These are phyloP conservation scores for Ganoderma meredithae DNA, from an alignment of 1,284 basidiomycete species.

Conservation along the genomic window DNA sequence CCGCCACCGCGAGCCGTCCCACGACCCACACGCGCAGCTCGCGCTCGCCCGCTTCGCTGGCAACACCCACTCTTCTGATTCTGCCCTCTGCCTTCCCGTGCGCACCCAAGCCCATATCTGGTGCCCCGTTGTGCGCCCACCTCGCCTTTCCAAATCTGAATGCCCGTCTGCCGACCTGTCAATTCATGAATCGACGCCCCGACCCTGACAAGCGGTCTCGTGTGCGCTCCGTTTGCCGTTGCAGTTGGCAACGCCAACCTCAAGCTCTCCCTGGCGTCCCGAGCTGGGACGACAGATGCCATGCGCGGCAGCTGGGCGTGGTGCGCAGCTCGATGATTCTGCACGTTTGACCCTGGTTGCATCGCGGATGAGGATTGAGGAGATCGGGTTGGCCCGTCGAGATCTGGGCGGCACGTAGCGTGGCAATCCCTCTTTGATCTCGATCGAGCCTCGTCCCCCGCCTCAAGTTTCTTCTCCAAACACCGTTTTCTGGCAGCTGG, in stretches of 20 bases:
- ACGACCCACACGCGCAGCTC: slow-evolving; percentile 9
- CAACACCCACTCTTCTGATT: slow-evolving; percentile 8
- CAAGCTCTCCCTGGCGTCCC: not conserved
- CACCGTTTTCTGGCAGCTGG: not conserved
- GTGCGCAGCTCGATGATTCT: slow-evolving; percentile 16
- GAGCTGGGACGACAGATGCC: slow-evolving; percentile 7
- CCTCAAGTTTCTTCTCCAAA: not conserved
- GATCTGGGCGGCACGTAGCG: not conserved
- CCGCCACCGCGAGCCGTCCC: not conserved
- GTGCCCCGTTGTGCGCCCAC: not conserved
- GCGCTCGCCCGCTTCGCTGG: slow-evolving; percentile 12
- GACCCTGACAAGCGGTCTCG: not conserved
- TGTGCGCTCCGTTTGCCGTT: not conserved
- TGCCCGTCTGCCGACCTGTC: not conserved
- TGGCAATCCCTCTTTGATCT: slow-evolving; percentile 15
- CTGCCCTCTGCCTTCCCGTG: slow-evolving; percentile 1
- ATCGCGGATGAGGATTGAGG: not conserved
- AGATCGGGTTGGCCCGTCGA: not conserved
- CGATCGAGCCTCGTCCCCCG: slow-evolving; percentile 14
- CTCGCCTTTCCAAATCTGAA: not conserved
- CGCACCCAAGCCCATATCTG: not conserved
- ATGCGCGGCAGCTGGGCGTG: slow-evolving; percentile 6
- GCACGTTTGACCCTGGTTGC: slow-evolving; percentile 1
- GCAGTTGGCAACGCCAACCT: not conserved
- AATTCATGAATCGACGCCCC: not conserved